A percentile compares a stretch with the other conserved stretches of the same genome.
These are phyloP conservation scores for Zopfia rhizophila DNA, from an alignment of 2,329 filamentous ascomycete genomes.

Conservation along the genomic window DNA sequence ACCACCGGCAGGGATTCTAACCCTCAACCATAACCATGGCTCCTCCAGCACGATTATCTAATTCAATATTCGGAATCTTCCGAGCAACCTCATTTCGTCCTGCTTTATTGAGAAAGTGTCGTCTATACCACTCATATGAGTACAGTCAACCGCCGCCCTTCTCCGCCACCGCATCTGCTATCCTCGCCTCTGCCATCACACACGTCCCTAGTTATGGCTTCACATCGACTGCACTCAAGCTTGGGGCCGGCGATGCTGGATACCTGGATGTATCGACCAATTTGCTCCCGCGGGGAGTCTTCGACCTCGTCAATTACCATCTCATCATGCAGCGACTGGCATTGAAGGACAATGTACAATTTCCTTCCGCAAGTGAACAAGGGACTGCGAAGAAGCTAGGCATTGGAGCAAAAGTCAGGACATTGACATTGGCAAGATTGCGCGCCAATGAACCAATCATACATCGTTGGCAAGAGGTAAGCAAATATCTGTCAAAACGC, in stretches of 20 bases:
- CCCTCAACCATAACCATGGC: conserved; percentile 39
- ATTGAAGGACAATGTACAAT: conserved; percentile 63
- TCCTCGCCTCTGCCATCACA: conserved; percentile 81
- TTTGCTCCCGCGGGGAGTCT: conserved; percentile 80
- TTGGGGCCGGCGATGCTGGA: conserved; percentile 84
- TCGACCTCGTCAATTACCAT: conserved; percentile 84
- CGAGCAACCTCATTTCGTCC: conserved; percentile 34
- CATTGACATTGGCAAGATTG: conserved; percentile 79
- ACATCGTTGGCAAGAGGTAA: conserved; percentile 85
- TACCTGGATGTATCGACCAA: conserved; percentile 89
- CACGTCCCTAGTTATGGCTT: conserved; percentile 88
- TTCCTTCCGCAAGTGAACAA: conserved; percentile 42
- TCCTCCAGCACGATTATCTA: conserved; percentile 34
- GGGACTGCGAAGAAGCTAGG: conserved; percentile 50
- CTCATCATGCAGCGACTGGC: conserved; percentile 73
- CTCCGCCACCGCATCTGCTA: conserved; percentile 74
- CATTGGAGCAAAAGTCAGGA: conserved; percentile 73
- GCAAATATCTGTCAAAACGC: too few relatives aligned
- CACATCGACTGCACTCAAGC: conserved; percentile 74
- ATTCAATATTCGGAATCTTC: conserved; percentile 34
- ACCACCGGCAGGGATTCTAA: neutral
- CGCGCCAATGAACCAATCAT: conserved; percentile 78
- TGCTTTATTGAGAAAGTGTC: conserved; percentile 28
- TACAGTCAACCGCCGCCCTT: conserved; percentile 66
- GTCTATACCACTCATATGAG: conserved; percentile 50